Evolutionary conservation across 163 green algal genomes (phyloP).

Genomic region (Volvox carteri): DNA sequence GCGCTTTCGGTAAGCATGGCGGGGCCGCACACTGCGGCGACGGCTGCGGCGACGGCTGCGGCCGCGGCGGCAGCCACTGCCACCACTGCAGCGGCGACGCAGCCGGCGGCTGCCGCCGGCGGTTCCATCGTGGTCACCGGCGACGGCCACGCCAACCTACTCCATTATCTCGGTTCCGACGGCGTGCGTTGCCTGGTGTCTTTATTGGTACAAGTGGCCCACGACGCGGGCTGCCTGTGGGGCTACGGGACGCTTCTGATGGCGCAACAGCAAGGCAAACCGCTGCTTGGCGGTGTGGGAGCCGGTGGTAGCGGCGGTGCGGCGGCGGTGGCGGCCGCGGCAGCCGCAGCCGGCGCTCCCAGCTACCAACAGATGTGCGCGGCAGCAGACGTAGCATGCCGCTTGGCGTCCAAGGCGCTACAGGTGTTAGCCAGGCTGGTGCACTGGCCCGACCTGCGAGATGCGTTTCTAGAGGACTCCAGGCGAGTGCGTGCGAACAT

Average conservation of each 20-base stretch:
- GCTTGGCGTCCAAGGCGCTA: slow-evolving; percentile 57
- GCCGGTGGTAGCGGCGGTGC: too few species aligned
- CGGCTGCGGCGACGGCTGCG: neutral
- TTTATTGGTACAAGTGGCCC: slow-evolving; percentile 30
- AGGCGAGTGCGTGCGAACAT: slow-evolving; percentile 6
- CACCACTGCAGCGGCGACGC: neutral
- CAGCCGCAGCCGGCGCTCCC: neutral
- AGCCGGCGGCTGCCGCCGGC: neutral
- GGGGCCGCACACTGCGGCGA: neutral
- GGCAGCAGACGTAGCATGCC: slow-evolving; percentile 44
- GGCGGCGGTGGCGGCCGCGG: neutral
- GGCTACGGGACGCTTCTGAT: slow-evolving; percentile 8
- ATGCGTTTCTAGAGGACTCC: slow-evolving; percentile 37
- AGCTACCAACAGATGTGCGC: neutral
- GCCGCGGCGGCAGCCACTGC: neutral
- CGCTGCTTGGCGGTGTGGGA: neutral
- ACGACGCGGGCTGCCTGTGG: slow-evolving; percentile 38
- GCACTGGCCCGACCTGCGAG: slow-evolving; percentile 49
- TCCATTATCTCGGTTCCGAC: neutral
- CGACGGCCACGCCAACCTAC: neutral
- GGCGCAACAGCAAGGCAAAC: neutral
- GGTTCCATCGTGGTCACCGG: neutral
- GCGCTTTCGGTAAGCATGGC: slow-evolving; percentile 27
- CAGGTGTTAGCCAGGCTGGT: slow-evolving; percentile 54
- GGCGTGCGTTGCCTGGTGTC: slow-evolving; percentile 45